Base-by-base conservation (phyloP, 257 asterid species). In the Oldenlandia corymbosa region DNA sequence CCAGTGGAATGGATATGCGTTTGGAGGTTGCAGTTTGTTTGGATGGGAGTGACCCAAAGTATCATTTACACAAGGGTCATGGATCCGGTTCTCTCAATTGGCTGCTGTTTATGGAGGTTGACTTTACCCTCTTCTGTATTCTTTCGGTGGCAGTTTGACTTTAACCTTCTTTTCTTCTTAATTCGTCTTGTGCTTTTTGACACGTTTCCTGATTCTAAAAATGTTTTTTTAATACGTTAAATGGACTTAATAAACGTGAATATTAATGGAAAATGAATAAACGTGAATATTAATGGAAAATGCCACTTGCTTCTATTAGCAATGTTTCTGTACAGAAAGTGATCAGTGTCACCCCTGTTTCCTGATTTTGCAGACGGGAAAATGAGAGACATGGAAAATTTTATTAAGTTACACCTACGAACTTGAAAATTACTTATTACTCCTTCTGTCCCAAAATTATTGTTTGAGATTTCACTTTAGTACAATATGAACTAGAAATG, bases 21-120 rank as follows among this genome's bases (percentile, higher is more conserved):
- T 36, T 51, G n/a, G 11, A 43, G 41, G 54, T 51, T 80, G 81
- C 97, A 91, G 98, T 80, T 57, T 91, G 98, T 81, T 85, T 91
- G 80, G 98, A 91, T 80, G 98, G 98, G 73, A 88, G 86, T 62
- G 41, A 76, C 64, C 97, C 98, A 64, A 95, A 95, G 27, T 91
- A 86, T 74, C 98, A 91, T 80, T 64, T 88, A 7, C 73, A 68
- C 37, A 80, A 77, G 74, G 98, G 98, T 23, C 83, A 82, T 72
- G 91, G 98, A 81, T 85, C 95, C 54, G 98, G 97, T 52, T 72
- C 86, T 34, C 66, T 72, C 30, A 83, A 78, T 67, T 91, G 98
- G 96, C 76, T 91, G 70, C 80, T 91, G 71, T 95, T 86, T 68
- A 69, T 91, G 55, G 98, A 91, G 98, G 98, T 88, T 59, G 54